Base-by-base conservation (phyloP, 1,139 yeast genomes). In the Taiozyma sp. region DNA sequence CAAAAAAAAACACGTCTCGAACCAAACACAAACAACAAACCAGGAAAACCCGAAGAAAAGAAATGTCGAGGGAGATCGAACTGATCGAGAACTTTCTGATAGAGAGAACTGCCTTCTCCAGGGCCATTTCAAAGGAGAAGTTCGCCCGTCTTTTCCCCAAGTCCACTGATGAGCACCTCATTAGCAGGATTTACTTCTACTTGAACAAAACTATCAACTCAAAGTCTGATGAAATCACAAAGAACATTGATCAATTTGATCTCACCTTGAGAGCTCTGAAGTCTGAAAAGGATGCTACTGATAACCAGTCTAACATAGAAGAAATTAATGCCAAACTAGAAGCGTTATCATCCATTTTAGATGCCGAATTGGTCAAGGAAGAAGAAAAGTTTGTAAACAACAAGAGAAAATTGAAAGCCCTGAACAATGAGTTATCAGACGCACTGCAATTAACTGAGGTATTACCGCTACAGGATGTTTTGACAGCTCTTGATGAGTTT, bases 61-160 rank as follows among this genome's bases (percentile, higher is more conserved):
- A 41, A 14, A 56, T 54, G 59, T 52, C 56, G 2, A 46, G 56
- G 0, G 61, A 59, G 42, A 22, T 47, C 2, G 60, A 57, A 16
- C 46, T 60, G 2, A 43, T 60, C 1, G 47, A 45, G 1, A 30
- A 45, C 6, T 60, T 55, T 22, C 50, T 60, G 1, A 34, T 57
- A 2, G 60, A 59, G 11, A 44, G 62, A 30, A 43, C 53, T 1
- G 34, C 45, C 3, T 43, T 58, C 29, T 35, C 45, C 7, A 40
- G 44, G 4, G 44, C 50, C 3, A 34, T 59, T 2, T 42, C 57
- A 3, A 39, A 30, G 26, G 48, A 51, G 7, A 45, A 49, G 7
- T 51, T 60, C 34, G 43, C 22, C 7, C 49, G 44, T 22, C 28
- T 48, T n/a, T 59, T 60, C 34, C 58, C 61, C 8, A 49, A 44